Base-by-base conservation (phyloP, 257 asterid species). In the Forsythia viridissima region DNA sequence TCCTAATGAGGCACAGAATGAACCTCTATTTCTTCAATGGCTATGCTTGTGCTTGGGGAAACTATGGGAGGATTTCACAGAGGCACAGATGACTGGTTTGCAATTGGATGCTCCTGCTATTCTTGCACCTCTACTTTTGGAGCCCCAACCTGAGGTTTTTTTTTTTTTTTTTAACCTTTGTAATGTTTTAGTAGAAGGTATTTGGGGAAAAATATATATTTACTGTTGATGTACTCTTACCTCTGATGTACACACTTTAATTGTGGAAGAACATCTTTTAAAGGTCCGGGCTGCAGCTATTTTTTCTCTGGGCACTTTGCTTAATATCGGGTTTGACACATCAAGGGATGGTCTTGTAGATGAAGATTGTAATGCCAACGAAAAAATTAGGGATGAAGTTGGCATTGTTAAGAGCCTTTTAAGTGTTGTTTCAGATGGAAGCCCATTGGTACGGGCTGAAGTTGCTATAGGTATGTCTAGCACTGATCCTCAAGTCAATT, bases 61-160 rank as follows among this genome's bases (percentile, higher is more conserved):
- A 77, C 81, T 93, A 74, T 96, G 98, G 98, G 99, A 96, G 88
- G 99, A 93, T 81, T 93, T 87, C 63, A 65, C 78, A 52, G 99
- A 96, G 86, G 99, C 97, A 72, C 99, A 96, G 79, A 85, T 85
- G 79, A 77, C 82, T 73, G 99, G 93, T 71, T 76, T 92, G 84
- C 99, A 88, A 82, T 94, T 98, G 41, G 90, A 92, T 86, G 98
- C 94, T 21, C 92, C 97, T 76, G 89, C 91, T 78, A 87, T 89
- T 87, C 90, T 91, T 81, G 92, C 89, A 71, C 93, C 97, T 57
- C 85, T 96, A 69, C 97, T 96, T 76, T 88, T 91, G 20, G 98
- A 93, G 85, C 98, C 99, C 76, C 99, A 93, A 81, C 97, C 99
- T 68, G 99, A 96, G 99, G 99, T 96, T 81, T 73, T 38, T 75